These are phyloP conservation scores for Russula earlei DNA, from an alignment of 768 basidiomycete species.

Conservation along the genomic window DNA sequence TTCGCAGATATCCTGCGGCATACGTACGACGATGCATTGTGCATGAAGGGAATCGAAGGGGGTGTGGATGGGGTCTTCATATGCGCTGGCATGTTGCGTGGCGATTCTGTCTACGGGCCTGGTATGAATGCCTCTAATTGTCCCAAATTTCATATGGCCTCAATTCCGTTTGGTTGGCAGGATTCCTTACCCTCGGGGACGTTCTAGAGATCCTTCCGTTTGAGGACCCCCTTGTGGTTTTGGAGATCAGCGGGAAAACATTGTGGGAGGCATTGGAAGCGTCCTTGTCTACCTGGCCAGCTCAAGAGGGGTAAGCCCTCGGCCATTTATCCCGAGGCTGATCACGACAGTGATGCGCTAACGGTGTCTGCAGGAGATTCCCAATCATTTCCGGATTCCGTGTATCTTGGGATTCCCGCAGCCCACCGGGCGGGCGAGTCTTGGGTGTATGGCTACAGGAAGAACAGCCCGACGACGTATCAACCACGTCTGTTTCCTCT, in stretches of 20 bases:
- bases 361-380: constrained; percentile 52
- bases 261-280: constrained; percentile 77
- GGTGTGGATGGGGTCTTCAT: constrained; percentile 77
- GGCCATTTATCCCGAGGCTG: neutral
- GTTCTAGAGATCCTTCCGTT: constrained; percentile 86
- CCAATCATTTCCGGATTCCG: constrained; percentile 79
- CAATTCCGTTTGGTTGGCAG: constrained; percentile 28
- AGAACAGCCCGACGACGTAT: constrained; percentile 19
- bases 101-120: constrained; percentile 77
- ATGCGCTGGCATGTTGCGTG: constrained; percentile 75
- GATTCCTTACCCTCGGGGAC: constrained; percentile 72
- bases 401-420: constrained; percentile 79
- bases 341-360: neutral
- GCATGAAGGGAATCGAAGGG: constrained; percentile 40
- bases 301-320: constrained; percentile 70
- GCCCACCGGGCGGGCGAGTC: constrained; percentile 61
- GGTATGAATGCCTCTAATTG: constrained; percentile 33
- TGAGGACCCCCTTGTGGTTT: constrained; percentile 72
- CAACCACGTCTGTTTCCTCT: constrained; percentile 13
- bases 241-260: constrained; percentile 68
- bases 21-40: constrained; percentile 66
- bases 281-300: constrained; percentile 68
- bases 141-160: neutral
- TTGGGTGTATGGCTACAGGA: constrained; percentile 55
- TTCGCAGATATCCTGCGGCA: constrained; percentile 78